Evolutionary conservation across 1,284 basidiomycete genomes (phyloP).

Genomic region (Naganishia sp.): DNA sequence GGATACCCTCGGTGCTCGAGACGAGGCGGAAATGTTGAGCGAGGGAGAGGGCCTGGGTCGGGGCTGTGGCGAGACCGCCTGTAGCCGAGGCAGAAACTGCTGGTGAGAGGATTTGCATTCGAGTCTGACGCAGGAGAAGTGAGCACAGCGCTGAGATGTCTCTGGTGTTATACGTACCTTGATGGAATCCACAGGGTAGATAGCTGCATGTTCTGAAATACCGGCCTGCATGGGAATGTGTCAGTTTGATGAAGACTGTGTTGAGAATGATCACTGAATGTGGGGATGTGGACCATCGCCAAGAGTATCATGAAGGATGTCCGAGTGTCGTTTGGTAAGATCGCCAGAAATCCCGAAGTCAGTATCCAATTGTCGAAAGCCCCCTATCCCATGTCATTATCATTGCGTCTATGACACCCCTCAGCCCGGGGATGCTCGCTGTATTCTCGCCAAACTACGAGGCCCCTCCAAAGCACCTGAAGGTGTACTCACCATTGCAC

Average conservation of each 20-base stretch:
- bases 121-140: slow-evolving; percentile 64
- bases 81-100: slow-evolving; percentile 61
- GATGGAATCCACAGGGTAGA: slow-evolving; percentile 98
- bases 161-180: slow-evolving; percentile 65
- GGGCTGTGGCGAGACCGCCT: slow-evolving; percentile 77
- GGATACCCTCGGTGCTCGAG: slow-evolving; percentile 86
- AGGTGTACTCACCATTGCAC: slow-evolving; percentile 73
- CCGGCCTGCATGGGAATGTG: slow-evolving; percentile 67
- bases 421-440: neutral
- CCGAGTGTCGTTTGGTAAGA: too few species aligned
- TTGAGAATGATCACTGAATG: neutral
- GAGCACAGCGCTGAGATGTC: neutral
- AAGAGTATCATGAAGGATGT: neutral
- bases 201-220: slow-evolving; percentile 97
- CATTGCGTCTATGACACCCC: too few species aligned
- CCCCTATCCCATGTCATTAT: too few species aligned
- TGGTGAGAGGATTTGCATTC: slow-evolving; percentile 88
- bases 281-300: neutral
- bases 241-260: neutral
- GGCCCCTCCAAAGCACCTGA: slow-evolving; percentile 25
- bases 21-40: slow-evolving; percentile 56
- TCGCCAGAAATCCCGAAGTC: neutral
- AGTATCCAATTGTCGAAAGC: too few species aligned
- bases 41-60: slow-evolving; percentile 33
- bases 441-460: neutral